Evolutionary conservation across 257 asterid species (phyloP).

Genomic region (Cruciata laevipes): DNA sequence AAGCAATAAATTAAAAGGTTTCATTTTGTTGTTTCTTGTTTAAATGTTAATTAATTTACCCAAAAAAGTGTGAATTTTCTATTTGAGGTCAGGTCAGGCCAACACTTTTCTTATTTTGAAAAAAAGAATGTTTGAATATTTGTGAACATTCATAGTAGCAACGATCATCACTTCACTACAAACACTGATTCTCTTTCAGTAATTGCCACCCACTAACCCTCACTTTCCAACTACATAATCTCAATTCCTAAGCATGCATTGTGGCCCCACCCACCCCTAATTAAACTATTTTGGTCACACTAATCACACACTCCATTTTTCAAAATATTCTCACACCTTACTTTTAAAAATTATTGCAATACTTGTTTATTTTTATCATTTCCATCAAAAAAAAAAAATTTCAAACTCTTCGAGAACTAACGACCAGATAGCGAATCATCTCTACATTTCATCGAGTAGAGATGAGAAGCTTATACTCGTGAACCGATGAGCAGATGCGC

Average conservation of each 20-base stretch:
- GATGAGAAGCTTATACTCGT: too few species aligned
- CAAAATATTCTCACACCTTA: neutral
- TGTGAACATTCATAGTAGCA: neutral
- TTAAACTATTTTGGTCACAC: neutral
- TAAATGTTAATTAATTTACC: too few species aligned
- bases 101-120: neutral
- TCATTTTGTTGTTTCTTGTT: neutral
- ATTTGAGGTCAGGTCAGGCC: neutral
- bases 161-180: neutral
- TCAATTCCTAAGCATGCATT: neutral
- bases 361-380: too few species aligned
- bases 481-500: too few species aligned
- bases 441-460: too few species aligned
- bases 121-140: slow-evolving; percentile 8
- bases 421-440: too few species aligned
- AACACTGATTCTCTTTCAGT: neutral
- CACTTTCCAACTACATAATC: slow-evolving; percentile 10
- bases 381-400: too few species aligned
- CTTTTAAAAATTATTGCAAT: too few species aligned
- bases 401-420: too few species aligned
- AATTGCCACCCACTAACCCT: slow-evolving; percentile 22
- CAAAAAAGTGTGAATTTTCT: too few species aligned
- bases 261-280: slow-evolving; percentile 4
- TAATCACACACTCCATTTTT: neutral
- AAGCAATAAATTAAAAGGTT: neutral